Evolutionary conservation across 495 filamentous ascomycete genomes (phyloP).

Genomic region (Patellaria atrata): DNA sequence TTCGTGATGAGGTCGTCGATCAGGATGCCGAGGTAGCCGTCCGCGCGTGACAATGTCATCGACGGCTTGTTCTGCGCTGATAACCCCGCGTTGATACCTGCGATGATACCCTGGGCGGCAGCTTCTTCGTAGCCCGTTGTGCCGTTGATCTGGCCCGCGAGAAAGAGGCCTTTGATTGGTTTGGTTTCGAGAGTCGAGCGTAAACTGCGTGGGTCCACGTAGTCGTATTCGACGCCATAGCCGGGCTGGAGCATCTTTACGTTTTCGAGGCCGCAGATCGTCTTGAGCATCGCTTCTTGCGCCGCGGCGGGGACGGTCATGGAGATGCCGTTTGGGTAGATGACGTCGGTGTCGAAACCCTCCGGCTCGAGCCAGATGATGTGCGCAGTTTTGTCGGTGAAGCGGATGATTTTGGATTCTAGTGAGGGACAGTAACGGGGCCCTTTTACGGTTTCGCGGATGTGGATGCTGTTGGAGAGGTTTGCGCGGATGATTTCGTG

Average conservation of each 20-base stretch:
- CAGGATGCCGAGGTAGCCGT: slow-evolving; percentile 97
- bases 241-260: slow-evolving; percentile 89
- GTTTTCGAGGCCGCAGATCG: slow-evolving; percentile 74
- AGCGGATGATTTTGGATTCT: slow-evolving; percentile 87
- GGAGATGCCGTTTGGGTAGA: slow-evolving; percentile 94
- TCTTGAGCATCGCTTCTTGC: slow-evolving; percentile 71
- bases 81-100: slow-evolving; percentile 84
- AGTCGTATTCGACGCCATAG: slow-evolving; percentile 98
- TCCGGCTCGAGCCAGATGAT: slow-evolving; percentile 95
- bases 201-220: slow-evolving; percentile 83
- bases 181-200: slow-evolving; percentile 87
- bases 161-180: slow-evolving; percentile 71
- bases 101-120: slow-evolving; percentile 82
- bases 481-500: slow-evolving; percentile 80
- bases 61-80: slow-evolving; percentile 48
- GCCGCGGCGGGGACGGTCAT: slow-evolving; percentile 87
- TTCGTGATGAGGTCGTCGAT: slow-evolving; percentile 97
- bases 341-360: slow-evolving; percentile 76
- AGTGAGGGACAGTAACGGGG: slow-evolving; percentile 92
- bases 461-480: slow-evolving; percentile 86
- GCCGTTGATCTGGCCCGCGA: slow-evolving; percentile 96
- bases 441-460: slow-evolving; percentile 86
- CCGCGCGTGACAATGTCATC: slow-evolving; percentile 60
- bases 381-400: slow-evolving; percentile 61
- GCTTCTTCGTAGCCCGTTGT: slow-evolving; percentile 98